Evolutionary conservation across 257 asterid species (phyloP), one percentile per base, ranked within the genome.

Genomic region (Gardenia jasminoides): DNA sequence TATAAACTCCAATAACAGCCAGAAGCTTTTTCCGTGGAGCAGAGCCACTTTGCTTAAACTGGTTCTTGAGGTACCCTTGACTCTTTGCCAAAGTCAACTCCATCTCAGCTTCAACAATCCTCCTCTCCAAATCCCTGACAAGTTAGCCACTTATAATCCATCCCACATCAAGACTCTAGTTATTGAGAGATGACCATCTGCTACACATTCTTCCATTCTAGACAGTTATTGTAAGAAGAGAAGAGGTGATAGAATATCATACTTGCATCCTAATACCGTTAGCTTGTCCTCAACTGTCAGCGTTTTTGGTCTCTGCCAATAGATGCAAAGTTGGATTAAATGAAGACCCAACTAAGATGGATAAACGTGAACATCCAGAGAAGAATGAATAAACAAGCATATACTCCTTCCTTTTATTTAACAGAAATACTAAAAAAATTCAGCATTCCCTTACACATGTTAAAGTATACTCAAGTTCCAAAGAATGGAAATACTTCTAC

Each of bases 251-350:
- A 81, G 76, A 65, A 74, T 87, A 76, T 74, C 82, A 30, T 92
- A 92, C 97, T 92, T 94, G 97, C 98, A 94, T 78, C 98, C 97
- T 78, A 86, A 87, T 80, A 83, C 92, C 86, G 81, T 81, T 83
- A 94, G 88, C 83, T 91, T 94, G 88, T 94, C 97, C 76, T 92
- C 97, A 87, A 92, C 91, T 17, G 97, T 88, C 86, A 90, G 89
- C 84, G 90, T 86, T 86, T 89, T 89, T 33, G 97, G 96, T 80
- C 88, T 88, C 98, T 94, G 93, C 83, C 82, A 90, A 85, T 11
- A 83, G 66, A 78, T 84, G 58, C 76, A 77, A n/a, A 76, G 64
- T 20, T 16, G 33, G 59, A 56, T 79, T 72, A 72, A 47, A 36
- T 10, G 13, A 19, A 75, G 28, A 31, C 61, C 39, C n/a, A 43